A percentile compares a stretch with the other conserved stretches of the same genome.
phyloP scores from a whole-genome alignment of 225 moss, liverwort and hornwort species.

The Polytrichum formosum region DNA sequence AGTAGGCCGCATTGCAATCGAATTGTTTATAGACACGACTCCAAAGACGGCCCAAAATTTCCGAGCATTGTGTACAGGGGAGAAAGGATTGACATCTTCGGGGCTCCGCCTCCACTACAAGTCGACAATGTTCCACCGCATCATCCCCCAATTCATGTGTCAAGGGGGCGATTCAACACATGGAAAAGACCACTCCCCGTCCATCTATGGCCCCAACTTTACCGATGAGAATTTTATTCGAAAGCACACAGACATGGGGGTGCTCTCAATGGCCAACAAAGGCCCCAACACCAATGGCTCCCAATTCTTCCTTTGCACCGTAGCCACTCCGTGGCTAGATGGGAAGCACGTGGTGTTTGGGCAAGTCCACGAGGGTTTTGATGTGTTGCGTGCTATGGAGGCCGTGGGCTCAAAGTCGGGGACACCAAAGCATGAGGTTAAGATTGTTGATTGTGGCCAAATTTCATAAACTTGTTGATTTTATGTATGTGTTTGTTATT shows the following conservation, averaged over 20 bases:
- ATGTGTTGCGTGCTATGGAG: background rate
- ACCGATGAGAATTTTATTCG: constrained; percentile 37
- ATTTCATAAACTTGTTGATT: no score
- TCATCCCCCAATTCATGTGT: constrained; percentile 47
- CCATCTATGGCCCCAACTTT: constrained; percentile 44
- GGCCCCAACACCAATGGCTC: constrained; percentile 43
- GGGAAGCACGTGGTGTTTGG: constrained; percentile 21
- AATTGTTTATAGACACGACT: constrained; percentile 32
- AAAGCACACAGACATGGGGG: constrained; percentile 42
- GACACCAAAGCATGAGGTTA: constrained; percentile 36
- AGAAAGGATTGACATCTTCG: constrained; percentile 25
- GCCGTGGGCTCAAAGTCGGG: constrained; percentile 6
- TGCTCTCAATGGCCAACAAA: constrained; percentile 54
- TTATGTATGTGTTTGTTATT: no score
- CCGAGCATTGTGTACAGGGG: constrained; percentile 41
- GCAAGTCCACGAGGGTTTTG: constrained; percentile 8
- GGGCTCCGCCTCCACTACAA: constrained; percentile 40
- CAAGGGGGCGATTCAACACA: constrained; percentile 54
- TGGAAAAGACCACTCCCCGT: constrained; percentile 29
- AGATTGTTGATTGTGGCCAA: constrained; percentile 39
- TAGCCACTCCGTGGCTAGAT: constrained; percentile 45
- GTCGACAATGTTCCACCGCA: constrained; percentile 31
- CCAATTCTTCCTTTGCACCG: constrained; percentile 52
- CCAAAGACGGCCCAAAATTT: constrained; percentile 47
- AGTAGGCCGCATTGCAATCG: constrained; percentile 30